These are phyloP conservation scores for Pichia gijzeniarum DNA, from an alignment of 805 yeast genomes.

Conservation along the genomic window DNA sequence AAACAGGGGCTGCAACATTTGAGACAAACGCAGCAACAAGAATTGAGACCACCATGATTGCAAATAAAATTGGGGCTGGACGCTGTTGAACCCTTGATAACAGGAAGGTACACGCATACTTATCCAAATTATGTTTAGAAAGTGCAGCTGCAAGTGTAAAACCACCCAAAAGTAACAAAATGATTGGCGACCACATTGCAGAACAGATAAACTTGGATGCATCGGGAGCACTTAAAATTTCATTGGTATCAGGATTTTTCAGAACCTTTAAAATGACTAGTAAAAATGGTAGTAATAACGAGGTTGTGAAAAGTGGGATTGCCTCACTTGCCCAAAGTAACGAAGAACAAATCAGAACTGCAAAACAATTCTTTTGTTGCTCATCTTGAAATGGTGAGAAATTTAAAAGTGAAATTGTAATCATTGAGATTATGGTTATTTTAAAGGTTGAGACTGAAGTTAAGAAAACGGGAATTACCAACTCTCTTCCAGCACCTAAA, in stretches of 20 bases:
- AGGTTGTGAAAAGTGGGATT: conserved; percentile 85
- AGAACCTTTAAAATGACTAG: conserved; percentile 68
- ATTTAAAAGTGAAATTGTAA: conserved; percentile 44
- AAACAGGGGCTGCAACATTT: conserved; percentile 95
- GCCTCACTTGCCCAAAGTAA: conserved; percentile 95
- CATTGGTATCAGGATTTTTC: conserved; percentile 45
- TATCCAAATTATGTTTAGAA: conserved; percentile 86
- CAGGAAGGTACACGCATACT: conserved; percentile 73
- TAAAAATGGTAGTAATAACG: conserved; percentile 74
- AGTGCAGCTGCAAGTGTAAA: conserved; percentile 92
- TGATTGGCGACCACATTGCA: conserved; percentile 93
- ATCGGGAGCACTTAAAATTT: conserved; percentile 52
- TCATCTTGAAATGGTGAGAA: conserved; percentile 54
- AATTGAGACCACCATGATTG: conserved; percentile 81
- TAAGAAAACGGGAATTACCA: conserved; percentile 32
- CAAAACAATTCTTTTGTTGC: conserved; percentile 74
- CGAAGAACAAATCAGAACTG: conserved; percentile 74
- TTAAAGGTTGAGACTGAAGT: conserved; percentile 36
- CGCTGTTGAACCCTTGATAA: conserved; percentile 79
- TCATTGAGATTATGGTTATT: conserved; percentile 37
- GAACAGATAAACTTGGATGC: conserved; percentile 77
- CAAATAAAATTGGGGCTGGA: conserved; percentile 68
- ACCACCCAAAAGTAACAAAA: conserved; percentile 86
- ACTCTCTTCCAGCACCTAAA: conserved; percentile 26
- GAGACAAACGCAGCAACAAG: conserved; percentile 93